These are phyloP conservation scores for Bisporella sp. DNA, from an alignment of 2,329 filamentous ascomycete genomes.

Conservation along the genomic window DNA sequence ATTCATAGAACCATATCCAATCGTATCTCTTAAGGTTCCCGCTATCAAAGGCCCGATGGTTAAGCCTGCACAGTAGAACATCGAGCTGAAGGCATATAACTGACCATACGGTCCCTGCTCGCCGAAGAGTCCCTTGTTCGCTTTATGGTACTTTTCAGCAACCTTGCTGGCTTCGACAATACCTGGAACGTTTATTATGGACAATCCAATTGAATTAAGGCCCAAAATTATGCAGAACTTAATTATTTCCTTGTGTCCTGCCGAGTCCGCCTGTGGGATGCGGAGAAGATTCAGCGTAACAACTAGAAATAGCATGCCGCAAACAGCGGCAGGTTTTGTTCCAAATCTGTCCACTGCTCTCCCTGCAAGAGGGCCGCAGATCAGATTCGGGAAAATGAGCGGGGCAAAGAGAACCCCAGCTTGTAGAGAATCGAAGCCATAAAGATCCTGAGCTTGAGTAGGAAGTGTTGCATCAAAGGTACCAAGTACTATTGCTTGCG, in stretches of 20 bases:
- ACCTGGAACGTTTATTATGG: conserved; percentile 44
- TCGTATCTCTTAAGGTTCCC: conserved; percentile 40
- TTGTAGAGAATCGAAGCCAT: conserved; percentile 29
- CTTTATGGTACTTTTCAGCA: conserved; percentile 46
- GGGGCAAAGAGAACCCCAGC: conserved; percentile 33
- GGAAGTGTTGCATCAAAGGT: conserved; percentile 34
- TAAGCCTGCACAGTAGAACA: conserved; percentile 53
- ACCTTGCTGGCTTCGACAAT: conserved; percentile 51
- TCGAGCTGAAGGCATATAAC: conserved; percentile 57
- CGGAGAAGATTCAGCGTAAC: conserved; percentile 31
- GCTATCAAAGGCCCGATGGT: conserved; percentile 52
- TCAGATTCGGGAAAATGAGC: conserved; percentile 29
- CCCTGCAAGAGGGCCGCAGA: conserved; percentile 29
- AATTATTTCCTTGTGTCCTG: conserved; percentile 33
- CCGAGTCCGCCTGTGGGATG: conserved; percentile 28
- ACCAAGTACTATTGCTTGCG: conserved; percentile 35
- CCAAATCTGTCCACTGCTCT: conserved; percentile 32
- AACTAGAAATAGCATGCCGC: conserved; percentile 22
- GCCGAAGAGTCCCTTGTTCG: conserved; percentile 49
- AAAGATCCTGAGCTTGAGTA: conserved; percentile 30
- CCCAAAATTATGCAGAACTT: conserved; percentile 39
- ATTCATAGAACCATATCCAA: conserved; percentile 52
- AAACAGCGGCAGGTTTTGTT: conserved; percentile 25
- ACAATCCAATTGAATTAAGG: conserved; percentile 44
- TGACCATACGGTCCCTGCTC: conserved; percentile 54